phyloP scores from a whole-genome alignment of 2,329 filamentous ascomycete genomes.

The Alternaria gaisen region DNA sequence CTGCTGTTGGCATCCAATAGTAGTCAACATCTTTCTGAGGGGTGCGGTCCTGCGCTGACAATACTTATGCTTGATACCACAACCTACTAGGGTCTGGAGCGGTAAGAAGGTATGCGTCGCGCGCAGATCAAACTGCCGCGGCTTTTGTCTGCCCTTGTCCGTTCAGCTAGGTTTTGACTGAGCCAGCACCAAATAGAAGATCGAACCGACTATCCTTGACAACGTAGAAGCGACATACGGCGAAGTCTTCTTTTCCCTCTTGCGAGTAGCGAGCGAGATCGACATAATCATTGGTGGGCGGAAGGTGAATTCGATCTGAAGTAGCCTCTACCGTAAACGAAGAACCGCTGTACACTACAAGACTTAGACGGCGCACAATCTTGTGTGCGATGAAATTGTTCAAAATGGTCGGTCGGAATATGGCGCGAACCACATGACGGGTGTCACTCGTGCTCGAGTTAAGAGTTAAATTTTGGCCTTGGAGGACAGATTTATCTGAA shows the following conservation, averaged over 20 bases:
- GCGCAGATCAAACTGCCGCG: not conserved
- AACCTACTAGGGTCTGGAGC: not conserved
- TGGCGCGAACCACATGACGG: not conserved
- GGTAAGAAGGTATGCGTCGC: not conserved
- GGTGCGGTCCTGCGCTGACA: not conserved
- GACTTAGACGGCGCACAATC: not conserved
- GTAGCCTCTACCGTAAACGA: not conserved
- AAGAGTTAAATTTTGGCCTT: constrained; percentile 1
- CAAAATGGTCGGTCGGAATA: not conserved
- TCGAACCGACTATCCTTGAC: constrained; percentile 13
- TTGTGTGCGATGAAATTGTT: not conserved
- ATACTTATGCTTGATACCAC: not conserved
- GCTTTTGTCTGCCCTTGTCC: not conserved
- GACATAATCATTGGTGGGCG: constrained; percentile 7
- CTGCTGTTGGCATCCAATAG: not conserved
- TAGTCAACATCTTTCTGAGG: not conserved
- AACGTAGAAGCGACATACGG: constrained; percentile 10
- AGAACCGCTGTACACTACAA: not conserved
- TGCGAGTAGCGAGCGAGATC: not conserved
- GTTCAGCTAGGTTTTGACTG: not conserved
- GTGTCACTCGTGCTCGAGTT: not conserved
- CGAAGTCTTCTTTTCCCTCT: not conserved
- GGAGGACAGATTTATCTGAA: not conserved
- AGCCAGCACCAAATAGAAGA: constrained; percentile 4
- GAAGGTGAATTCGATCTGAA: not conserved